These are phyloP conservation scores for Tylopilus sp. DNA, from an alignment of 768 basidiomycete species.

Conservation along the genomic window DNA sequence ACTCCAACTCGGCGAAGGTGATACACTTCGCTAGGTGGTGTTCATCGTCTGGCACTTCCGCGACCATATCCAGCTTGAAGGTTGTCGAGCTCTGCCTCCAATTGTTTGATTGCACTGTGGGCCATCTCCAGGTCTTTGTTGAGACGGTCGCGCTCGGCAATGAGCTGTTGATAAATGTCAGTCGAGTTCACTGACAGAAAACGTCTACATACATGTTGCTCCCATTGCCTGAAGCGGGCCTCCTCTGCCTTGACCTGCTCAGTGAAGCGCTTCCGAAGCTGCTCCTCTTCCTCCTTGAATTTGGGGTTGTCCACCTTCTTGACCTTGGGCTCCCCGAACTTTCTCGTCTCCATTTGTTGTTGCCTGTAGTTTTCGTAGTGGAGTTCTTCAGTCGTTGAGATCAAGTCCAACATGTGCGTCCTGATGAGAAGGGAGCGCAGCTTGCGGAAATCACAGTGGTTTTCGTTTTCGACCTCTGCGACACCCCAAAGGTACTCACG, in stretches of 20 bases:
- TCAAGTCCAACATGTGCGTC: slow-evolving; percentile 98
- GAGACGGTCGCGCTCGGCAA: slow-evolving; percentile 95
- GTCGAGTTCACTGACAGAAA: slow-evolving; percentile 1
- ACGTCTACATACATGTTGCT: slow-evolving; percentile 76
- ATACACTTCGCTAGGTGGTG: neutral
- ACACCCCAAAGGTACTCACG: slow-evolving; percentile 99
- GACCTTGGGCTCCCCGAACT: slow-evolving; percentile 97
- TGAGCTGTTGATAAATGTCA: slow-evolving; percentile 59
- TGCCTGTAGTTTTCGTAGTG: slow-evolving; percentile 99
- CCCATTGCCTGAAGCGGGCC: slow-evolving; percentile 97
- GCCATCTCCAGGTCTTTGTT: slow-evolving; percentile 98
- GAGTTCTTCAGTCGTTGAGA: slow-evolving; percentile 90
- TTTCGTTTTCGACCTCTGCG: slow-evolving; percentile 99
- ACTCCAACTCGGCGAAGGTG: slow-evolving; percentile 6
- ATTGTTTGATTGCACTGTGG: slow-evolving; percentile 85
- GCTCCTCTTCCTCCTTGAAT: slow-evolving; percentile 99
- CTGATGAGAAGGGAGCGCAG: slow-evolving; percentile 92
- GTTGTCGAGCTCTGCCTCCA: slow-evolving; percentile 88
- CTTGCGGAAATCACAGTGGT: slow-evolving; percentile 99
- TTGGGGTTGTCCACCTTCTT: slow-evolving; percentile 99
- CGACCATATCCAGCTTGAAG: slow-evolving; percentile 84
- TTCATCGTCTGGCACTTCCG: slow-evolving; percentile 40
- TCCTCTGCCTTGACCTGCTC: slow-evolving; percentile 99
- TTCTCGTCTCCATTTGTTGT: slow-evolving; percentile 99
- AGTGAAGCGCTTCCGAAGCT: slow-evolving; percentile 94